Base-by-base conservation (phyloP, 139 green algal species). In the Chlorella sp. region DNA sequence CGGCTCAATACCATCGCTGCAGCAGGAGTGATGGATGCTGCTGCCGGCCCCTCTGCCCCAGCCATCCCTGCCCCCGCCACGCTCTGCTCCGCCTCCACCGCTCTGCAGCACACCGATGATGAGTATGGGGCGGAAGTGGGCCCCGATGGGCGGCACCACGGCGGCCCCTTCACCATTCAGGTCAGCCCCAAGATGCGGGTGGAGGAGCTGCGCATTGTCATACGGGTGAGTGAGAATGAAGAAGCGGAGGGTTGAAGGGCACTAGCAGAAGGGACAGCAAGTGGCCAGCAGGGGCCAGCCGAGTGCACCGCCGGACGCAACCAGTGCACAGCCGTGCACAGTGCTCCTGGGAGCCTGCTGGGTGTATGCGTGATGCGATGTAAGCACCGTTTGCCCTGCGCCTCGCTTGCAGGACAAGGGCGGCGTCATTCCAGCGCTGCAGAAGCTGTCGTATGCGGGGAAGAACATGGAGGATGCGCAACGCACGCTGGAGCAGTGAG, bases 381-480 rank as follows among this genome's bases (percentile, higher is more conserved):
- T 57, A 9, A 16, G 48, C 48, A 9, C 48, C 9, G 48, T 9
- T 5, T 57, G 7, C 9, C 48, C 48, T 9, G 9, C 48, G 48
- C 48, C 48, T 39, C 3, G 0, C 15, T 48, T 16, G 77, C 92
- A 97, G 93, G 95, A 98, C 42, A 91, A 92, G 73, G 94, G 95
- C 5, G 97, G 97, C 53, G 95, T 99, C 61, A 87, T 97, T 28
- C 97, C 97, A 7, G 97, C 94, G 4, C 86, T 99, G 88, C 95
- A 97, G 93, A 89, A 88, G 81, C 92, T 98, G 48, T 95, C 91
- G 3, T 97, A 96, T 64, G 96, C 94, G 60, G 96, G 96, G 16
- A 98, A 98, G 92, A 91, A 94, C 85, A 83, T 99, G 83, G 96
- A 98, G 22, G 97, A 99, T 90, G 87, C 96, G 15, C 95, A 98